Percentiles rank a stretch among this genome's conserved stretches.
Conservation (phyloP, 2,329 filamentous ascomycete genomes). For the Pseudogymnoascus sp. region DNA sequence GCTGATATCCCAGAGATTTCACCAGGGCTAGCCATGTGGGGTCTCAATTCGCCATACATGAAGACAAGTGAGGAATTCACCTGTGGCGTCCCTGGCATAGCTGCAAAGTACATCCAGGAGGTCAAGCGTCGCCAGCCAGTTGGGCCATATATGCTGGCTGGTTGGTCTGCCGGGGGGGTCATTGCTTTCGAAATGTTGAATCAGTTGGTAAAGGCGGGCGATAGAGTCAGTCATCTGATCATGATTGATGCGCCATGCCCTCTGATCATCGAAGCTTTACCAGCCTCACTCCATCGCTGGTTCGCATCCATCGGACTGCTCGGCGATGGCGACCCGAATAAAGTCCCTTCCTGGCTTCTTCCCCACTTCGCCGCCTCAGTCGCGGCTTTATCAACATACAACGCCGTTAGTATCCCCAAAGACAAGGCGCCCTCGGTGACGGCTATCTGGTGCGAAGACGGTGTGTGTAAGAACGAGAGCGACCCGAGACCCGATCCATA, state of each 20-base stretch:
- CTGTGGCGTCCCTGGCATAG: conserved; percentile 57
- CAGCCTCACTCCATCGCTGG: conserved; percentile 55
- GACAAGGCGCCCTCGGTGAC: conserved; percentile 51
- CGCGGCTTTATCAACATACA: conserved; percentile 59
- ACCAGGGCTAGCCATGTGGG: conserved; percentile 41
- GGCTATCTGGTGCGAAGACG: conserved; percentile 64
- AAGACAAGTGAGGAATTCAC: conserved; percentile 57
- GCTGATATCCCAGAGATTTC: conserved; percentile 29
- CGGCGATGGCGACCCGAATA: conserved; percentile 49
- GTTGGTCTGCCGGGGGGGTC: conserved; percentile 71
- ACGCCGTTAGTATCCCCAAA: conserved; percentile 52
- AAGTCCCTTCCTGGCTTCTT: conserved; percentile 63
- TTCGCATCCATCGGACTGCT: conserved; percentile 65
- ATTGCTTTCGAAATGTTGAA: conserved; percentile 59
- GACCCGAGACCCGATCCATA: conserved; percentile 57
- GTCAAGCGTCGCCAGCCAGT: conserved; percentile 61
- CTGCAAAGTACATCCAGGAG: conserved; percentile 56
- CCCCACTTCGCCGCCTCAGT: conserved; percentile 65
- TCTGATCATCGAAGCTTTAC: conserved; percentile 59
- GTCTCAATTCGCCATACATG: conserved; percentile 64
- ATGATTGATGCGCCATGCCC: conserved; percentile 61
- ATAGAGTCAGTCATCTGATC: conserved; percentile 50
- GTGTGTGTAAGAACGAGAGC: conserved; percentile 57
- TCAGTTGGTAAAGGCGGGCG: conserved; percentile 48
- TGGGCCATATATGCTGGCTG: conserved; percentile 59